Evolutionary conservation across 2,329 filamentous ascomycete species (phyloP), one percentile per base, ranked within the genome.

Genomic region (Pseudogymnoascus sp.): DNA sequence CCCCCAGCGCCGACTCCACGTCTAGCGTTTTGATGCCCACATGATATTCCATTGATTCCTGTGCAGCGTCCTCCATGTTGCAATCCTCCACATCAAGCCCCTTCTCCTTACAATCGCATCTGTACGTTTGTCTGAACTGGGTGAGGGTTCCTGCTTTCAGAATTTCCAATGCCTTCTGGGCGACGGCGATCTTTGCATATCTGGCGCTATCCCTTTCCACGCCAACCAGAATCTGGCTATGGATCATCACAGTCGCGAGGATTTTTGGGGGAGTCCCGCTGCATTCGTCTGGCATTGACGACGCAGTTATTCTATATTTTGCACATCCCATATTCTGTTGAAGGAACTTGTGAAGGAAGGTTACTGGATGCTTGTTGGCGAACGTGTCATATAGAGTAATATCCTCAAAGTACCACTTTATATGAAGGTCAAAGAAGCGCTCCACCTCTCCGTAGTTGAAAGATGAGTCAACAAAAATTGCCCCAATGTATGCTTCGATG

Each of bases 371-470:
- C 35, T 89, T 89, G 69, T 88, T 91, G 1, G 91, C 92, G 73
- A 90, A 97, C 0, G 84, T 85, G 73, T 97, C 92, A 74, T 96
- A 97, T 40, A 95, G 81, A 2, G 81, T 78, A 87, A 97, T 96
- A 74, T 97, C 88, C 60, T 83, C 79, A 72, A 97, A 97, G 76
- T 87, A 96, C 2, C 86, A 87, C 63, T 82, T 81, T 62, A 97
- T 83, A 66, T 93, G 86, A 12, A 70, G 72, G n/a, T 84, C 75
- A 75, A 96, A 97, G 76, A 99, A 97, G 0, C 72, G 72, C 65
- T 89, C 84, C 1, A 97, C 88, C 16, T 86, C 80, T 11, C 74
- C 73, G 74, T 88, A 97, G 71, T 95, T 78, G 75, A 93, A 97
- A 52, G 82, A 79, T 0, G 90, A 89, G 74, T 99, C 95, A 9